phyloP scores from a whole-genome alignment of 1,284 basidiomycete species.

The Cutaneotrichosporon spelunceum region DNA sequence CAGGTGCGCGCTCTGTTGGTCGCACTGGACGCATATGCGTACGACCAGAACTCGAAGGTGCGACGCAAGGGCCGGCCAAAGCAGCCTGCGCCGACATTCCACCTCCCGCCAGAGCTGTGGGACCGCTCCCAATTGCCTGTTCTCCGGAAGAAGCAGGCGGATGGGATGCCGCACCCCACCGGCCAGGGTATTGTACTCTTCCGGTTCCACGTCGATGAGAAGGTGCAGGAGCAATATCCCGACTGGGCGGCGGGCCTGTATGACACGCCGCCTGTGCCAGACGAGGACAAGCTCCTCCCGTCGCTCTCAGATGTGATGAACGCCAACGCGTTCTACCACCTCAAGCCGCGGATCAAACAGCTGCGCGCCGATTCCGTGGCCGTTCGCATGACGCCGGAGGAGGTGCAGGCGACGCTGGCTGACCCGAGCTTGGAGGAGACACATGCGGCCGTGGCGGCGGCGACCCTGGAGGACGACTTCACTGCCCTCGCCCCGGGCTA shows the following conservation, averaged over 20 bases:
- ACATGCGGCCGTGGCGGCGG: slow-evolving; percentile 14
- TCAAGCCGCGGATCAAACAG: slow-evolving; percentile 30
- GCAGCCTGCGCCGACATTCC: slow-evolving; percentile 46
- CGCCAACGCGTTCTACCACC: slow-evolving; percentile 27
- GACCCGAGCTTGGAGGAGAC: slow-evolving; percentile 16
- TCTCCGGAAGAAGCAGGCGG: slow-evolving; percentile 37
- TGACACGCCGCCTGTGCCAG: slow-evolving; percentile 45
- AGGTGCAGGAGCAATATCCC: slow-evolving; percentile 36
- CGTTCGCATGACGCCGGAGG: slow-evolving; percentile 22
- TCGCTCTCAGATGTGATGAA: slow-evolving; percentile 37
- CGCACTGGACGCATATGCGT: slow-evolving; percentile 40
- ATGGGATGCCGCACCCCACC: slow-evolving; percentile 38
- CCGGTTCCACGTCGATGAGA: slow-evolving; percentile 46
- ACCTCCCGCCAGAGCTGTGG: slow-evolving; percentile 44
- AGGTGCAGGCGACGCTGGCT: slow-evolving; percentile 32
- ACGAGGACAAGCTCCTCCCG: slow-evolving; percentile 35
- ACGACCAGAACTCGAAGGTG: slow-evolving; percentile 31
- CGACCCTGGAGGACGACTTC: slow-evolving; percentile 10
- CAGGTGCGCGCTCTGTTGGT: slow-evolving; percentile 35
- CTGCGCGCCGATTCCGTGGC: slow-evolving; percentile 23
- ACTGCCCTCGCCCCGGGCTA: slow-evolving; percentile 26
- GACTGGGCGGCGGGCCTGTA: slow-evolving; percentile 47
- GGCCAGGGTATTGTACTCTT: slow-evolving; percentile 42
- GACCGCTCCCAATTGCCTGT: slow-evolving; percentile 35
- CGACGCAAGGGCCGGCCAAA: slow-evolving; percentile 46